Evolutionary conservation across 805 yeast genomes (phyloP), one percentile per base, ranked within the genome.

Genomic region (Yarrowia hollandica): DNA sequence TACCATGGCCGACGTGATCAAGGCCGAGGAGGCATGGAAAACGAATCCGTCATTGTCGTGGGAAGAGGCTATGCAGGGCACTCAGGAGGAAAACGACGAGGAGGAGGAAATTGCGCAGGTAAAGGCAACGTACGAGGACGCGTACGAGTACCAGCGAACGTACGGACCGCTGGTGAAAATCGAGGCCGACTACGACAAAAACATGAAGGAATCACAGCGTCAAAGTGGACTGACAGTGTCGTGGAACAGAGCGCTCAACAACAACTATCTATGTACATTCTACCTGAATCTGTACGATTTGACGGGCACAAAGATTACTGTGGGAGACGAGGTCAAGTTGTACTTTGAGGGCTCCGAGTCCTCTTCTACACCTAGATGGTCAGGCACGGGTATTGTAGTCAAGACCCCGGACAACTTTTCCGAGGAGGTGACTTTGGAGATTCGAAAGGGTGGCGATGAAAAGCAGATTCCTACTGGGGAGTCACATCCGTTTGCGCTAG

Each of bases 11-110:
- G 90, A 88, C 70, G 86, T 90, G 26, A 69, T 83, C 2, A 81
- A 82, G 65, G 75, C 91, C 44, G 97, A 90, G 70, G 83, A 85
- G 1, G 82, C 85, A 67, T 90, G 97, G 97, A 79, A 87, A 66
- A 75, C 82, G 23, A 82, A 89, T 67, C 79, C 82, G 63, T 78
- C 80, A 56, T 90, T 92, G 4, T 84, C 89, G 1, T 74, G 88
- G n/a, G 79, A 77, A 25, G 96, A 89, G 65, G 71, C 58, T 2
- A 83, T 56, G 83, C 34, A 80, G 34, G 72, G 76, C 18, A 76
- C 77, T 0, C 25, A 30, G 22, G 81, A 78, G 55, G 65, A 65
- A 5, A 79, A 74, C 30, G 64, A 56, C 8, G 75, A 71, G 50
- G 88, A 81, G 55, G 79, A 75, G 44, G 86, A 84, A 58, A 77